These are phyloP conservation scores for Cladosporium sp. DNA, from an alignment of 2,329 filamentous ascomycete species.

Conservation along the genomic window DNA sequence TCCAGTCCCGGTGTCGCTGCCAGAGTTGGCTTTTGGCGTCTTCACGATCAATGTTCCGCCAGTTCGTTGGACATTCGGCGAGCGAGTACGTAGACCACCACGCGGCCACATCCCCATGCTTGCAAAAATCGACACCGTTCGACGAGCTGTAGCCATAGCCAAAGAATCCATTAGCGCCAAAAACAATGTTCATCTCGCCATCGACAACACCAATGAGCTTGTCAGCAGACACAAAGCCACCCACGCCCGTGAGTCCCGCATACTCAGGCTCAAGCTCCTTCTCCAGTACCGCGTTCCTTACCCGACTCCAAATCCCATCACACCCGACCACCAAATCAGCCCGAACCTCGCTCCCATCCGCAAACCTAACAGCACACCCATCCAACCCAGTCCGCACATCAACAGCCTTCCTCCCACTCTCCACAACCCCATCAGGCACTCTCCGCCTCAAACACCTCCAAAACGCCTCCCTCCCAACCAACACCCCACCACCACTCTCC, in stretches of 20 bases:
- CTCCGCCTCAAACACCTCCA: slow-evolving; percentile 6
- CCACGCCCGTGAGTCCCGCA: slow-evolving; percentile 40
- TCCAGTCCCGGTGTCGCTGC: slow-evolving; percentile 40
- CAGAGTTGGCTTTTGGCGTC: slow-evolving; percentile 32
- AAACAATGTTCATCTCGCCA: slow-evolving; percentile 38
- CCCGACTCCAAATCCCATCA: slow-evolving; percentile 17
- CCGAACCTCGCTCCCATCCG: slow-evolving; percentile 2
- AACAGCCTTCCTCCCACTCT: slow-evolving; percentile 7
- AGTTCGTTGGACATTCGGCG: slow-evolving; percentile 8
- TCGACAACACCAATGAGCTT: slow-evolving; percentile 26
- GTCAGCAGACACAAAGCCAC: slow-evolving; percentile 37
- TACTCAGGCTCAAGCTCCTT: slow-evolving; percentile 29
- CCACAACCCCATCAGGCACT: neutral
- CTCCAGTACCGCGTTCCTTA: slow-evolving; percentile 31
- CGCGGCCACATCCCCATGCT: slow-evolving; percentile 10
- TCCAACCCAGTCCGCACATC: neutral
- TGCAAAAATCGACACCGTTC: slow-evolving; percentile 20
- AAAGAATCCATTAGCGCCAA: slow-evolving; percentile 47
- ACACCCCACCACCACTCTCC: slow-evolving; percentile 3
- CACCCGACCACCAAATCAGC: slow-evolving; percentile 12
- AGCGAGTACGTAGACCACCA: slow-evolving; percentile 15
- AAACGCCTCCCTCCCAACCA: slow-evolving; percentile 8
- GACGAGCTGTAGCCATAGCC: slow-evolving; percentile 37
- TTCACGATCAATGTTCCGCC: slow-evolving; percentile 12
- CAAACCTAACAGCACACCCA: slow-evolving; percentile 2